Percentiles rank a stretch among this genome's conserved stretches.
These are phyloP conservation scores for Letharia lupina DNA, from an alignment of 495 filamentous ascomycete genomes.

Conservation along the genomic window DNA sequence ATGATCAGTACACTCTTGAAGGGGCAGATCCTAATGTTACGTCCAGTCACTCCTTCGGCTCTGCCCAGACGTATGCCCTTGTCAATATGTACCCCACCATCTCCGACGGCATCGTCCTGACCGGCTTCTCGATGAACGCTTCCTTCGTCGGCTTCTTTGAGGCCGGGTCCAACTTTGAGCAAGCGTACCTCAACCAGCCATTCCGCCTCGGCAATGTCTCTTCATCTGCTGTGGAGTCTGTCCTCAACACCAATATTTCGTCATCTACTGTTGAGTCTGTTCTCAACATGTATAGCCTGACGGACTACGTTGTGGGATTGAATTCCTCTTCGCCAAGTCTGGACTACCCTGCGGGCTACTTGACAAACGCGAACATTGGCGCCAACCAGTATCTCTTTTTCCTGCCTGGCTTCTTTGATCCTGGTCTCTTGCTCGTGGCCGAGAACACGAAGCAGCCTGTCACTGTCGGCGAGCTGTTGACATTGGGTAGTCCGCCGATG, in stretches of 20 bases:
- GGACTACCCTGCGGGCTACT: slow-evolving; percentile 35
- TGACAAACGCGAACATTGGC: slow-evolving; percentile 34
- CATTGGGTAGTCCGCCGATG: slow-evolving; percentile 28
- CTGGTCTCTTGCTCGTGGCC: slow-evolving; percentile 32
- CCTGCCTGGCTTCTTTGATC: slow-evolving; percentile 39
- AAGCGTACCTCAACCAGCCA: slow-evolving; percentile 38
- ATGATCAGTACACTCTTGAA: neutral
- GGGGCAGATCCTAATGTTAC: neutral
- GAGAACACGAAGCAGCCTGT: slow-evolving; percentile 43
- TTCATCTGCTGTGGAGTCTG: neutral
- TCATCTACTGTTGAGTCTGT: neutral
- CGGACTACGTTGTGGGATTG: slow-evolving; percentile 7
- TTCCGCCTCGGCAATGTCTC: slow-evolving; percentile 29
- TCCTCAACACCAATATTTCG: neutral
- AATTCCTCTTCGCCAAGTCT: neutral
- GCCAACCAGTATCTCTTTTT: slow-evolving; percentile 41
- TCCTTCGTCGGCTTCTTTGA: slow-evolving; percentile 32
- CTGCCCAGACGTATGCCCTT: slow-evolving; percentile 36
- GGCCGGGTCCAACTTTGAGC: slow-evolving; percentile 39
- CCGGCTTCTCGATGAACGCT: slow-evolving; percentile 43
- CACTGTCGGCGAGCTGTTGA: slow-evolving; percentile 44
- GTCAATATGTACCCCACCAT: slow-evolving; percentile 41
- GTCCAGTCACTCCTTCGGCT: slow-evolving; percentile 40
- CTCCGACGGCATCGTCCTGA: slow-evolving; percentile 50
- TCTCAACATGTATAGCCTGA: slow-evolving; percentile 12